phyloP scores from a whole-genome alignment of 1,139 yeast species.

The Geotrichum europaeum region DNA sequence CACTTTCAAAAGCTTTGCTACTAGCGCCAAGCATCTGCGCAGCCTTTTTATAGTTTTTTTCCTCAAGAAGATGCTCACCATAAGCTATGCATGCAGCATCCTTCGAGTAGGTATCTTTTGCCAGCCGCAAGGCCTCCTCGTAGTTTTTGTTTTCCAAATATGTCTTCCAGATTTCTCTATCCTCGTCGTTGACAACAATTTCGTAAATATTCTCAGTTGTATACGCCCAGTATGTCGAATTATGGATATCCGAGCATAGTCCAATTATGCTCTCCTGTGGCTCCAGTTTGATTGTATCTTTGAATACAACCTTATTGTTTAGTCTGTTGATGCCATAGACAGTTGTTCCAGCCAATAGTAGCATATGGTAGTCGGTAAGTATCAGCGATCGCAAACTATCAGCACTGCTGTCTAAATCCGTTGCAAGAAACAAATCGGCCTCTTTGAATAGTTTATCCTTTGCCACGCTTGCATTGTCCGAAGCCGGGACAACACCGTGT shows the following conservation, averaged over 20 bases:
- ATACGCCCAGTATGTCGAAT: constrained; percentile 56
- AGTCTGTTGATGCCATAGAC: constrained; percentile 45
- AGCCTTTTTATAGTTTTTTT: constrained; percentile 43
- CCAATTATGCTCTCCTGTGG: constrained; percentile 48
- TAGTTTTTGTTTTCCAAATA: constrained; percentile 56
- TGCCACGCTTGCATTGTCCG: constrained; percentile 18
- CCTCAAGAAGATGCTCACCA: constrained; percentile 50
- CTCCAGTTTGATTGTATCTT: constrained; percentile 35
- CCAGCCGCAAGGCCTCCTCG: constrained; percentile 58
- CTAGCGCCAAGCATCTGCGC: constrained; percentile 59
- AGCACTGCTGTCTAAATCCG: constrained; percentile 24
- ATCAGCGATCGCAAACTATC: constrained; percentile 36
- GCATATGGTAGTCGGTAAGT: constrained; percentile 49
- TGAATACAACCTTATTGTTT: constrained; percentile 42
- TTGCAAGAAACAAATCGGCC: constrained; percentile 38
- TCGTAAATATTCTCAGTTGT: constrained; percentile 54
- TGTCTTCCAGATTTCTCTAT: constrained; percentile 69
- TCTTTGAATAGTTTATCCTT: constrained; percentile 25
- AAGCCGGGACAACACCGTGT: constrained; percentile 33
- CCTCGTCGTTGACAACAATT: constrained; percentile 62
- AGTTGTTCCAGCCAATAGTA: constrained; percentile 42
- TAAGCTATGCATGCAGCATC: constrained; percentile 58
- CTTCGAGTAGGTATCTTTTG: constrained; percentile 40
- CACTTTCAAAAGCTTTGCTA: constrained; percentile 63
- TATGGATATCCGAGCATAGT: constrained; percentile 50